A percentile compares a stretch with the other conserved stretches of the same genome.
Conservation (phyloP, 495 filamentous ascomycete species). For the Aspergillus panamensis region DNA sequence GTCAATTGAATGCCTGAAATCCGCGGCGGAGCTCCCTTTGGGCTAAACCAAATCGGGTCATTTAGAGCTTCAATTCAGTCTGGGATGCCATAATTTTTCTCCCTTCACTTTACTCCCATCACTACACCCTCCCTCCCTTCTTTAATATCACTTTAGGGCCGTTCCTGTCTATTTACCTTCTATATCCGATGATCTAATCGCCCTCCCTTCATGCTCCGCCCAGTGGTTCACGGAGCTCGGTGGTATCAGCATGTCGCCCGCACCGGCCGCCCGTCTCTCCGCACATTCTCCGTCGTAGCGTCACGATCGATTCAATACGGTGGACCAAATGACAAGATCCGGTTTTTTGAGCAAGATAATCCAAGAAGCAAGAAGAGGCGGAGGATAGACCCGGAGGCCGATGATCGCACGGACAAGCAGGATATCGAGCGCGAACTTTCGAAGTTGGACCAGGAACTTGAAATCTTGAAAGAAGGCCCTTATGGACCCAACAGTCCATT, state of each 20-base stretch:
- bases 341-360: conserved; percentile 42
- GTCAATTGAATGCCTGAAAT: conserved; percentile 12
- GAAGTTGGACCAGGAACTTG: conserved; percentile 54
- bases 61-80: conserved; percentile 16
- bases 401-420: conserved; percentile 45
- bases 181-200: conserved; percentile 32
- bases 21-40: conserved; percentile 11
- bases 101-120: conserved; percentile 7
- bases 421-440: conserved; percentile 44
- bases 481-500: conserved; percentile 43
- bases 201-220: conserved; percentile 46
- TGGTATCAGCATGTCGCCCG: conserved; percentile 42
- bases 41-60: conserved; percentile 16
- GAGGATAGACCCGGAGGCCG: conserved; percentile 49
- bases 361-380: conserved; percentile 33
- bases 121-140: conserved; percentile 10
- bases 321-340: conserved; percentile 44
- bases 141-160: not conserved
- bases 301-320: conserved; percentile 36
- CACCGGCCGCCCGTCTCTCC: conserved; percentile 29
- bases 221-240: conserved; percentile 45
- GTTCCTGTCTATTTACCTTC: not conserved
- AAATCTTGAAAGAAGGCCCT: conserved; percentile 41
- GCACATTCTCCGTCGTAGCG: conserved; percentile 35
- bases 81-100: not conserved